These are phyloP conservation scores for Taphrina confusa DNA, from an alignment of 1,139 yeast genomes.

Conservation along the genomic window DNA sequence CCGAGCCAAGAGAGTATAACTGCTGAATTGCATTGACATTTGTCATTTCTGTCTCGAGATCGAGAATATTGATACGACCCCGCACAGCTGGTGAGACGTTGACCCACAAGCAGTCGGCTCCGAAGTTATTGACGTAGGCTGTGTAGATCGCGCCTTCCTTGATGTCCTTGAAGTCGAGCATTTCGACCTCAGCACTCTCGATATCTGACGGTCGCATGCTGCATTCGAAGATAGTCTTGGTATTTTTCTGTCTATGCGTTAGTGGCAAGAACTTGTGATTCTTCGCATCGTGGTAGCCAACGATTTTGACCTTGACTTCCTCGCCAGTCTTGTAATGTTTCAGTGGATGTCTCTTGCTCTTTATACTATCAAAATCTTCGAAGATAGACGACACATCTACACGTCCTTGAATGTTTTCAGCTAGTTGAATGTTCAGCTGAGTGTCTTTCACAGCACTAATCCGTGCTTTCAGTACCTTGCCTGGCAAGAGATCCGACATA, in stretches of 20 bases:
- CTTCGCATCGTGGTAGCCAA: slow-evolving; percentile 76
- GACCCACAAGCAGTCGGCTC: slow-evolving; percentile 64
- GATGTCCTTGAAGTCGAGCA: slow-evolving; percentile 50
- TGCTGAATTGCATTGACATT: slow-evolving; percentile 57
- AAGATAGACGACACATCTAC: slow-evolving; percentile 74
- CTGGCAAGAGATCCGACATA: slow-evolving; percentile 60
- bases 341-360: slow-evolving; percentile 62
- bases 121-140: slow-evolving; percentile 59
- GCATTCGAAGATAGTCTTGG: slow-evolving; percentile 65
- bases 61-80: slow-evolving; percentile 69
- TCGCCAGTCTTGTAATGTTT: slow-evolving; percentile 62
- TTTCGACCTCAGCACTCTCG: slow-evolving; percentile 44
- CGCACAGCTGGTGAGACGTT: slow-evolving; percentile 67
- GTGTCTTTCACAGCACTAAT: slow-evolving; percentile 68
- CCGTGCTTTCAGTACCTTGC: slow-evolving; percentile 61
- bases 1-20: slow-evolving; percentile 70
- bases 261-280: slow-evolving; percentile 70
- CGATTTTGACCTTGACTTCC: slow-evolving; percentile 61
- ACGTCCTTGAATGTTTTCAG: slow-evolving; percentile 79
- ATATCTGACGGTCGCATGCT: slow-evolving; percentile 55
- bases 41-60: slow-evolving; percentile 47
- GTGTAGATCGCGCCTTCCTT: slow-evolving; percentile 52
- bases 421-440: slow-evolving; percentile 72
- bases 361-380: slow-evolving; percentile 58
- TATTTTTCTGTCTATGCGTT: slow-evolving; percentile 58